Conservation (phyloP, 2,329 filamentous ascomycete genomes). For the Monosporascus sp. region DNA sequence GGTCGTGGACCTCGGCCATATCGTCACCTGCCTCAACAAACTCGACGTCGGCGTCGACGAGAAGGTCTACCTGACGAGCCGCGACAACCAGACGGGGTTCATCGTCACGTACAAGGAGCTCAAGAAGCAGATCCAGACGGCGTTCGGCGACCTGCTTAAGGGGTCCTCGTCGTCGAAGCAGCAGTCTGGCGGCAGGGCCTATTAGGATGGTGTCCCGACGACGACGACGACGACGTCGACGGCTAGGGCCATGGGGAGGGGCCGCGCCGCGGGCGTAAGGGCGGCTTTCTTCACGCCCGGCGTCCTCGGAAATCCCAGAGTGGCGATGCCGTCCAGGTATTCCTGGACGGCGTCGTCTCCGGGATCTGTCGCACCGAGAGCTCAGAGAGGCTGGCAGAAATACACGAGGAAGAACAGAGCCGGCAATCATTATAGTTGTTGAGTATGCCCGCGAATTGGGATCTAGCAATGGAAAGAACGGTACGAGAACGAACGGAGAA, state of each 20-base stretch:
- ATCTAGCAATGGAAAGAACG: too few species aligned
- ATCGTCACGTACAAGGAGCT: slow-evolving; percentile 88
- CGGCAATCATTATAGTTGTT: neutral
- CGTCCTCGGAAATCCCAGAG: too few species aligned
- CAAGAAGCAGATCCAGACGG: slow-evolving; percentile 55
- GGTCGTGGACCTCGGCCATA: slow-evolving; percentile 80
- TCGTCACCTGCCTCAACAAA: slow-evolving; percentile 82
- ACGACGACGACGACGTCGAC: neutral
- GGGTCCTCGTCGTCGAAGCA: slow-evolving; percentile 13
- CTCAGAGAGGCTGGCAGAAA: too few species aligned
- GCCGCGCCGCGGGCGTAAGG: too few species aligned
- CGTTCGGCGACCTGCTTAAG: slow-evolving; percentile 55
- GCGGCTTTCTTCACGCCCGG: too few species aligned
- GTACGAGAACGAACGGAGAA: too few species aligned
- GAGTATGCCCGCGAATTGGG: too few species aligned
- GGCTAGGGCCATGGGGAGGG: neutral
- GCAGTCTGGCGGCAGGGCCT: neutral
- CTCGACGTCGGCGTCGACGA: slow-evolving; percentile 87
- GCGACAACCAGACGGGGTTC: slow-evolving; percentile 86
- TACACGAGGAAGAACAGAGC: neutral
- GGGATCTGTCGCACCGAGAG: too few species aligned
- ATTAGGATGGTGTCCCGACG: neutral
- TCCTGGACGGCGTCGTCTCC: too few species aligned
- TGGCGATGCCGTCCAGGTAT: too few species aligned
- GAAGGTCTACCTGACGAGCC: slow-evolving; percentile 75